Evolutionary conservation across 768 basidiomycete species (phyloP).

Genomic region (Suillus placidus): DNA sequence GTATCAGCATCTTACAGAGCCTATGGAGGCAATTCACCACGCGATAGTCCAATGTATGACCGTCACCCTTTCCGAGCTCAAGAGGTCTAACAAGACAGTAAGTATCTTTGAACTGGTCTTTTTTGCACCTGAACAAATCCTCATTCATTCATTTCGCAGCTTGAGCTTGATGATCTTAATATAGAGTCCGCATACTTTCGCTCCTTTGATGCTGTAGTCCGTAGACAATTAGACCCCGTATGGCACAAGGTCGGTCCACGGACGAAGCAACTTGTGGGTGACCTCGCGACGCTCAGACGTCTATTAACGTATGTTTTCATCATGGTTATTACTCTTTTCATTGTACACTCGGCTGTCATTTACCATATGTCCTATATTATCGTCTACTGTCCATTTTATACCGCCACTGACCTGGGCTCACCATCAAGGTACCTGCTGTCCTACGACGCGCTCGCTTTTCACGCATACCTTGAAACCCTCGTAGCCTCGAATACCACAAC

Average conservation of each 20-base stretch:
- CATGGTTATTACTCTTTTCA: conserved; percentile 1
- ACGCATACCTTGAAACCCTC: conserved; percentile 89
- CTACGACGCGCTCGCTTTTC: conserved; percentile 90
- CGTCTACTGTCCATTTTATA: neutral
- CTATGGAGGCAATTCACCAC: conserved; percentile 91
- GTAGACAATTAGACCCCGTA: conserved; percentile 86
- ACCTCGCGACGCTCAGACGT: conserved; percentile 82
- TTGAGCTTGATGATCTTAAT: conserved; percentile 91
- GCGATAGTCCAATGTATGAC: conserved; percentile 95
- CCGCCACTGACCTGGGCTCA: conserved; percentile 17
- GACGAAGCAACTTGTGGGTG: conserved; percentile 89
- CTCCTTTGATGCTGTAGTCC: conserved; percentile 87
- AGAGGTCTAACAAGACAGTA: conserved; percentile 79
- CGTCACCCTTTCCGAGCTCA: conserved; percentile 84
- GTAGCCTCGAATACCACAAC: conserved; percentile 61
- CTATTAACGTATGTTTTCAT: conserved; percentile 66
- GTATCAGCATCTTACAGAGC: conserved; percentile 79
- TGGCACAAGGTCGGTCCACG: conserved; percentile 97
- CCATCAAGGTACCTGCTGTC: conserved; percentile 74
- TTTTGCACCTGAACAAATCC: neutral
- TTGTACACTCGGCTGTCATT: neutral
- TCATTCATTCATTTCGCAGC: conserved; percentile 44
- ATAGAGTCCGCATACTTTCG: conserved; percentile 94
- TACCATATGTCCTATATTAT: neutral
- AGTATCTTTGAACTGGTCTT: conserved; percentile 10